Base-by-base conservation (phyloP, 2,329 filamentous ascomycete genomes). In the Hypoxylon sp. region DNA sequence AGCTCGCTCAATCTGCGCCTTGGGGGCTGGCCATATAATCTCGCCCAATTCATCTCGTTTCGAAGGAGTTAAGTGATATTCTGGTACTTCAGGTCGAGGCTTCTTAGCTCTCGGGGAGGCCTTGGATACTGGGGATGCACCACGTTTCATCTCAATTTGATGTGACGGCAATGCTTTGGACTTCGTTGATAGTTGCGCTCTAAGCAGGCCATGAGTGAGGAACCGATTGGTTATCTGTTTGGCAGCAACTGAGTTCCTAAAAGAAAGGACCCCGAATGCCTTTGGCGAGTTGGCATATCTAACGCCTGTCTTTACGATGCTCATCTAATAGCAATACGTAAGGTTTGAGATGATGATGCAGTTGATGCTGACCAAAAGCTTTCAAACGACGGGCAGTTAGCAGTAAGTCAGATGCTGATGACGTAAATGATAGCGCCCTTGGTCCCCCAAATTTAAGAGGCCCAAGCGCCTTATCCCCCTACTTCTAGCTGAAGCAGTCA, bases 11-110 rank as follows among this genome's bases (percentile, higher is more conserved):
- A 92, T 87, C 60, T 90, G 86, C 10, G 78, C 77, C 56, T 76
- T 78, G 1, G 88, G 85, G 0, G 90, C 90, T 2, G 90, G 90
- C 90, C 90, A 92, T 53, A 90, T 81, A 1, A 83, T 79, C 8
- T 81, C 79, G 1, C 87, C 88, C 17, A 79, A 71, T 0, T 80
- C 79, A 66, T 85, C 82, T 59, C 75, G 77, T 33, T 80, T 55
- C 2, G 81, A 81, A 2, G 82, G 80, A 4, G 81, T 81, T 11
- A 78, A 66, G 70, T 85, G 84, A 66, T 85, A 85, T 5, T 84
- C 83, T 1, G 82, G 82, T 0, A 84, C 73, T 46, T 76, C 61
- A 2, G 66, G 57, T 6, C 74, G 73, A 55, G 74, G 69, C 40
- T 72, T 77, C 61, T 80, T 80, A 11, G 73, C 50, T 62, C 63